Conservation (phyloP, 805 yeast species). For the Barnettozyma pratensis region DNA sequence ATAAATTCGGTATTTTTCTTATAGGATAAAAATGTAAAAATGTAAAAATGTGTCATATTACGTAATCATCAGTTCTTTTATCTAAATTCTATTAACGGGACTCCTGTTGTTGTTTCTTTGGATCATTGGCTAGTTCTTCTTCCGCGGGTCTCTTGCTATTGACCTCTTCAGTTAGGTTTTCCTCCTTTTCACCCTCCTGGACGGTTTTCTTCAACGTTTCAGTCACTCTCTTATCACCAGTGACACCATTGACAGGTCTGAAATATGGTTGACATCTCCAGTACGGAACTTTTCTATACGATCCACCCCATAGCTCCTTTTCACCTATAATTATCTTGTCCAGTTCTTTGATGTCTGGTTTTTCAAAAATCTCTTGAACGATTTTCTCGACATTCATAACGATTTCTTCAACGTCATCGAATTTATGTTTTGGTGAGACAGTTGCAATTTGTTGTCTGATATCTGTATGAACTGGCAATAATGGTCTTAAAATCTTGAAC, state of each 20-base stretch:
- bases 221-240: constrained; percentile 38
- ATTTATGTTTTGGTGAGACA: constrained; percentile 36
- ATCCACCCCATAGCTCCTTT: constrained; percentile 69
- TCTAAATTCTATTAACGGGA: too few species aligned
- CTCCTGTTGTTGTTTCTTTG: constrained; percentile 10
- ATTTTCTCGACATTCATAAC: constrained; percentile 63
- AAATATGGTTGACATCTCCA: constrained; percentile 98
- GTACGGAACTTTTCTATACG: constrained; percentile 76
- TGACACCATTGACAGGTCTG: constrained; percentile 79
- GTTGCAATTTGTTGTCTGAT: constrained; percentile 68
- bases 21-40: neutral
- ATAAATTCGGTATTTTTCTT: neutral
- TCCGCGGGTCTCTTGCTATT: constrained; percentile 27
- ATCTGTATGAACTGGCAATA: constrained; percentile 71
- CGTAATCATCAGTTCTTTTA: neutral
- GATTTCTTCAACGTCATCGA: constrained; percentile 47
- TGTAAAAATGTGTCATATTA: constrained; percentile 1
- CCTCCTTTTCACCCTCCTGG: neutral
- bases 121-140: constrained; percentile 14
- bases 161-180: neutral
- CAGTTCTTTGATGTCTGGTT: constrained; percentile 44
- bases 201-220: constrained; percentile 22
- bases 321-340: constrained; percentile 57
- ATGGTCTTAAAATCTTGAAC: constrained; percentile 80
- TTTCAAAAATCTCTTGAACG: constrained; percentile 51